phyloP scores from a whole-genome alignment of 2,329 filamentous ascomycete species.

The Purpureocillium lavendulum region DNA sequence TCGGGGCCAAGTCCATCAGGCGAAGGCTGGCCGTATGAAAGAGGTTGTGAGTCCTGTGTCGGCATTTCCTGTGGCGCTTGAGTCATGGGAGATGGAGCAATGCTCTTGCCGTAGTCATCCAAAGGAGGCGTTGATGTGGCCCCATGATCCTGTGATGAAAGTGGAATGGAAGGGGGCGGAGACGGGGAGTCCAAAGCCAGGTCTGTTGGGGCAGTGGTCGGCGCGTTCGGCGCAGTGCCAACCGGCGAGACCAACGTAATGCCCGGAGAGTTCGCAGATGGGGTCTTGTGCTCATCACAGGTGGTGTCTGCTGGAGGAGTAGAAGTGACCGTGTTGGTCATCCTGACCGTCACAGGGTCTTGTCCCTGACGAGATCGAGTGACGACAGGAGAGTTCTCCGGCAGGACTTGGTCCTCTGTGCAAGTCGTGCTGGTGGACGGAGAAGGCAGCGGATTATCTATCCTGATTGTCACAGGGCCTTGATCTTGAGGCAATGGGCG shows the following conservation, averaged over 20 bases:
- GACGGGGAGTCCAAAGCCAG: neutral
- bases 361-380: neutral
- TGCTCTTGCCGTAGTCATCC: neutral
- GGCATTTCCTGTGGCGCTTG: slow-evolving; percentile 4
- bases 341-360: neutral
- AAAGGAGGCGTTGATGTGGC: neutral
- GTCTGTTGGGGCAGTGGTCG: slow-evolving; percentile 3
- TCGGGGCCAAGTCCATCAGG: slow-evolving; percentile 5
- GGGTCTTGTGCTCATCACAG: neutral
- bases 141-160: neutral
- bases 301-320: slow-evolving; percentile 4
- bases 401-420: neutral
- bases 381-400: no score
- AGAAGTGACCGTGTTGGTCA: neutral
- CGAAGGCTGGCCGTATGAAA: slow-evolving; percentile 4
- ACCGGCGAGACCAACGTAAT: slow-evolving; percentile 4
- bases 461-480: slow-evolving; percentile 3
- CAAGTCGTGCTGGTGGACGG: slow-evolving; percentile 3
- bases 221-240: slow-evolving; percentile 8
- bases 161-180: neutral
- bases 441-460: neutral
- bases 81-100: neutral
- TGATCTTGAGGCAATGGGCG: slow-evolving; percentile 6
- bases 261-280: neutral
- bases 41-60: slow-evolving; percentile 8